phyloP scores from a whole-genome alignment of 2,329 filamentous ascomycete species.

The Didymosphaeria variabile region DNA sequence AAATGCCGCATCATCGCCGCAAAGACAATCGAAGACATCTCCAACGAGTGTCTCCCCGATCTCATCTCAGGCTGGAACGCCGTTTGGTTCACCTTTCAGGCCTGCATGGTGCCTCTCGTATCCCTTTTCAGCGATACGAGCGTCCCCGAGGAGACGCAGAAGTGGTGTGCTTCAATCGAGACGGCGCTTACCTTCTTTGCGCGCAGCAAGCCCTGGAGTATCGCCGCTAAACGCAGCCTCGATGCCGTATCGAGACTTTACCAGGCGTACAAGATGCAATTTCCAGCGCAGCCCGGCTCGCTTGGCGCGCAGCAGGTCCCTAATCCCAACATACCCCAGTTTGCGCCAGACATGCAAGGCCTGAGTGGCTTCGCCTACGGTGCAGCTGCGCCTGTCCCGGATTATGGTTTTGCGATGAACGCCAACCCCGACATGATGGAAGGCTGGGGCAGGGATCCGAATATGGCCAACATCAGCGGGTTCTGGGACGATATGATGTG shows the following conservation, averaged over 20 bases:
- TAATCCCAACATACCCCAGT: conserved; percentile 25
- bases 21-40: conserved; percentile 76
- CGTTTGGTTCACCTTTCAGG: conserved; percentile 83
- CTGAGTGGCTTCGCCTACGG: conserved; percentile 37
- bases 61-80: conserved; percentile 84
- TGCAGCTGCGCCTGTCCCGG: conserved; percentile 22
- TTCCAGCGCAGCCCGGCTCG: conserved; percentile 4
- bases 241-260: conserved; percentile 55
- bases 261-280: conserved; percentile 50
- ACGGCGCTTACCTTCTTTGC: conserved; percentile 55
- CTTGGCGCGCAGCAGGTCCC: conserved; percentile 21
- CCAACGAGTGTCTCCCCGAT: conserved; percentile 73
- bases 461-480: conserved; percentile 39
- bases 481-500: conserved; percentile 56
- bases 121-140: conserved; percentile 74
- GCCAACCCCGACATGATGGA: conserved; percentile 32
- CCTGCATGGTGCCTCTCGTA: conserved; percentile 79
- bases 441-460: conserved; percentile 35
- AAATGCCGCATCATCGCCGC: conserved; percentile 75
- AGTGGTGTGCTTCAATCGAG: conserved; percentile 54
- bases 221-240: conserved; percentile 55
- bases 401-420: conserved; percentile 35
- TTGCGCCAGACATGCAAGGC: conserved; percentile 21
- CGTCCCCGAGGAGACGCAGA: conserved; percentile 50
- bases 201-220: conserved; percentile 54